phyloP scores from a whole-genome alignment of 495 filamentous ascomycete species.

The Astrothelium subdiscretum region DNA sequence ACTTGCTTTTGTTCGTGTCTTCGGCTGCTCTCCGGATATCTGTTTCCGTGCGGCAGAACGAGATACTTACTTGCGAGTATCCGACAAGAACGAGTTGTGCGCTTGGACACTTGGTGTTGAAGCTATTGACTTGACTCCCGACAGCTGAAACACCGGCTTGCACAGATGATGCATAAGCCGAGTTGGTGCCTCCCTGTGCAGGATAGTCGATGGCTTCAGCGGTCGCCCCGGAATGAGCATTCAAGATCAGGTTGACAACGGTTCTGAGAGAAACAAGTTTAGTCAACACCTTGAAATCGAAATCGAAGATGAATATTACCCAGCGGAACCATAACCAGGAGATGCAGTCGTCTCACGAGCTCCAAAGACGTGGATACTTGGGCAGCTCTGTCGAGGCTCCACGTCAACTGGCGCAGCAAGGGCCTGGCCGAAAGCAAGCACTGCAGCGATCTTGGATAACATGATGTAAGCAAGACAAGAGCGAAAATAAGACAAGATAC shows the following conservation, averaged over 20 bases:
- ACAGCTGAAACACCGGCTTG: slow-evolving; percentile 9
- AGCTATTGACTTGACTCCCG: slow-evolving; percentile 5
- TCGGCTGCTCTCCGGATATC: too few species aligned
- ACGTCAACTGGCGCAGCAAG: slow-evolving; percentile 4
- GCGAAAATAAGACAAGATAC: too few species aligned
- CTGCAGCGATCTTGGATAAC: neutral
- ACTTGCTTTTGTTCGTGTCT: too few species aligned
- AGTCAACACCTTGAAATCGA: too few species aligned
- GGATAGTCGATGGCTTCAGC: slow-evolving; percentile 15
- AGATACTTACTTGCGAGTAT: slow-evolving; percentile 3
- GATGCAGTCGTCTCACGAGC: slow-evolving; percentile 17
- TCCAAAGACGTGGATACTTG: slow-evolving; percentile 14
- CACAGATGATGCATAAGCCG: slow-evolving; percentile 9
- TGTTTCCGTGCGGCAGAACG: too few species aligned
- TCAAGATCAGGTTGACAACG: slow-evolving; percentile 11
- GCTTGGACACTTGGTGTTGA: slow-evolving; percentile 7
- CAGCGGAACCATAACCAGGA: slow-evolving; percentile 13
- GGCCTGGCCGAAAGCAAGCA: neutral
- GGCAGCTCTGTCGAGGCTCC: slow-evolving; percentile 1
- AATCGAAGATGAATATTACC: too few species aligned
- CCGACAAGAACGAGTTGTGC: slow-evolving; percentile 14
- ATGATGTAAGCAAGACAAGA: neutral
- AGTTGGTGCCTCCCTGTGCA: slow-evolving; percentile 7
- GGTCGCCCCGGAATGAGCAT: slow-evolving; percentile 11
- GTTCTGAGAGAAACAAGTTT: too few species aligned